phyloP scores from a whole-genome alignment of 768 basidiomycete genomes.

The Lentinula sp. region DNA sequence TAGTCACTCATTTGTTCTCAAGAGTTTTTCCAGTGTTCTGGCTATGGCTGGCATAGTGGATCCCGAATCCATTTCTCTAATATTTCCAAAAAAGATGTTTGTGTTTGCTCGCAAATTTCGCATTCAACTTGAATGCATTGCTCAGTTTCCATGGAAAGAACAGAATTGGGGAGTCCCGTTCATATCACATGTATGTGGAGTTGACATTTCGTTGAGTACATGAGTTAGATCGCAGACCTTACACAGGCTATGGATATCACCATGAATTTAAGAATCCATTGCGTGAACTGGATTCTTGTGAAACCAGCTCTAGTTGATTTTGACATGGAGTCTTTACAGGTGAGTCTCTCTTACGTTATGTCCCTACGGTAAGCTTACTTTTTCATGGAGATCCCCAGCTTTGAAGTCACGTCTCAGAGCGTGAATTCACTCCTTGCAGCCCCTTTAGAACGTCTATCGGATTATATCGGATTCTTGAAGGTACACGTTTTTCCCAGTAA shows the following conservation, averaged over 20 bases:
- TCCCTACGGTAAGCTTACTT: not conserved
- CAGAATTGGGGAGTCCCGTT: conserved; percentile 8
- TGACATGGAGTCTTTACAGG: conserved; percentile 1
- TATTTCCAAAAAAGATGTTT: conserved; percentile 7
- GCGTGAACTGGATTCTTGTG: conserved; percentile 2
- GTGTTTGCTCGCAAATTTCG: conserved; percentile 6
- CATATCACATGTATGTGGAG: conserved; percentile 1
- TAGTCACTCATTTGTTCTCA: not conserved
- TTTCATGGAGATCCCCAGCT: not conserved
- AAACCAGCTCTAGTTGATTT: not conserved
- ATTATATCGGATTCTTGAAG: not conserved
- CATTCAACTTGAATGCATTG: conserved; percentile 4
- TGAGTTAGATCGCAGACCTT: not conserved
- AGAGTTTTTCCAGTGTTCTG: not conserved
- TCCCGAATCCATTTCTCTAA: not conserved
- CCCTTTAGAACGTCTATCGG: not conserved
- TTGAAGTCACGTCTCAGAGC: not conserved
- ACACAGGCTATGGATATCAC: conserved; percentile 2
- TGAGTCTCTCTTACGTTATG: not conserved
- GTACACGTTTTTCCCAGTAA: not conserved
- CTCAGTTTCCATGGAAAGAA: conserved; percentile 3
- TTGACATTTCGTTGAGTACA: not conserved
- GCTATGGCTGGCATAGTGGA: not conserved
- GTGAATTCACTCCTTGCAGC: not conserved
- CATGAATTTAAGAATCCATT: conserved; percentile 5